Evolutionary conservation across 805 yeast genomes (phyloP), one percentile per base, ranked within the genome.

Genomic region (Wickerhamomyces bovis): DNA sequence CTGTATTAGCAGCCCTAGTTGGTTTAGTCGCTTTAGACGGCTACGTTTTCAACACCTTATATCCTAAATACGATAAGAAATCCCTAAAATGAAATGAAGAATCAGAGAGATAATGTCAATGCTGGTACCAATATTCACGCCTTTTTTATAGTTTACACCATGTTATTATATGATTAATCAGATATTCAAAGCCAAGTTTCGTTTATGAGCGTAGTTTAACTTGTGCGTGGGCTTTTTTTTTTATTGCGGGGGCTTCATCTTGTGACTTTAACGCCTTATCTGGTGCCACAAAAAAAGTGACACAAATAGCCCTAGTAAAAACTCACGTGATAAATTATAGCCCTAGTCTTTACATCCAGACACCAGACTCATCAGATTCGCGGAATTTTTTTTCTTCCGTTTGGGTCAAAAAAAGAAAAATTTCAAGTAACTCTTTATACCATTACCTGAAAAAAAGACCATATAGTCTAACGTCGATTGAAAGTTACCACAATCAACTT

Each of bases 11-110:
- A 11, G 72, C 79, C 31, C 66, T 76, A 33, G 71, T 79, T 16
- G 83, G 81, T 6, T 68, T 78, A 45, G 70, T 81, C 33, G 70
- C 76, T 47, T 66, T 75, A 44, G 85, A 82, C 60, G 79, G 77
- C 2, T 70, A 65, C 50, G 65, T 80, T 50, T 78, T 81, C 60
- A 67, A 67, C 52, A 73, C 70, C 55, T 77, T 72, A 63, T 81
- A 79, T 59, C 72, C 80, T 44, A 72, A 75, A 64, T 78, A 73
- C 61, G 76, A 76, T 57, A 75, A 76, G 65, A 65, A 51, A 48
- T 31, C 48, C 7, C 39, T 49, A 28, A 51, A 51, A 42, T 44
- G 22, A 36, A n/a, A n/a, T n/a, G n/a, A n/a, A n/a, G 19, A 15
- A 23, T 13, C n/a, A 19, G 40, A 20, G 16, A 28, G 31, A 28